Percentiles rank a stretch among this genome's conserved stretches.
These are phyloP conservation scores for Colletotrichum australisinense DNA, from an alignment of 2,329 filamentous ascomycete genomes.

Conservation along the genomic window DNA sequence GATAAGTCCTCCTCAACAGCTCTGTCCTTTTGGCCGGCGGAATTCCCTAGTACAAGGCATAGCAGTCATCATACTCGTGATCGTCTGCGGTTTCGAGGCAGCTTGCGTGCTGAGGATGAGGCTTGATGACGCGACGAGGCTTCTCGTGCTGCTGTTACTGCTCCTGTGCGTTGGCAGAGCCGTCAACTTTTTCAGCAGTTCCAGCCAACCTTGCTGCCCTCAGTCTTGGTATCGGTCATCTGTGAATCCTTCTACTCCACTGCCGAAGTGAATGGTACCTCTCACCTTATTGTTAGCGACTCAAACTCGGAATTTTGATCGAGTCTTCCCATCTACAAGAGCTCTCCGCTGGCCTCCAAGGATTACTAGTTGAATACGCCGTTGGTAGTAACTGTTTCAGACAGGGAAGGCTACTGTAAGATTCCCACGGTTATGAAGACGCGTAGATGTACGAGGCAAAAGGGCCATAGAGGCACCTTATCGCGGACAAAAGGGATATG, in stretches of 20 bases:
- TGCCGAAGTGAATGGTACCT: no score
- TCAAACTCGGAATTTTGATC: no score
- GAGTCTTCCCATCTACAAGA: no score
- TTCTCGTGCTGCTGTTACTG: background rate
- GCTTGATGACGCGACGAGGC: background rate
- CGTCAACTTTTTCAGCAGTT: background rate
- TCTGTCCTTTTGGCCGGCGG: background rate
- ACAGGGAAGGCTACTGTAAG: no score
- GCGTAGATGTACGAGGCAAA: no score
- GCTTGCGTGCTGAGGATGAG: background rate
- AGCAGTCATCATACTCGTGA: slow-evolving; percentile 27
- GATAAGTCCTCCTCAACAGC: slow-evolving; percentile 10
- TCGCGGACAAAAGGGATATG: no score
- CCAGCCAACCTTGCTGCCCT: background rate
- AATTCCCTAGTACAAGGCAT: slow-evolving; percentile 13
- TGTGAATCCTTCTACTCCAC: background rate
- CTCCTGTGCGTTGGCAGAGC: background rate
- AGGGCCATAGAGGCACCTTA: no score
- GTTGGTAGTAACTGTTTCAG: no score
- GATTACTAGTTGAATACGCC: no score
- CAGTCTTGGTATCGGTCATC: background rate
- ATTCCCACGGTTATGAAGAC: no score
- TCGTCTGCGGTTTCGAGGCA: slow-evolving; percentile 23
- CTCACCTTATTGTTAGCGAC: no score
- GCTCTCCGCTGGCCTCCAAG: no score